Percentiles rank a stretch among this genome's conserved stretches.
These are phyloP conservation scores for Penicillium janthinellum DNA, from an alignment of 2,329 filamentous ascomycete genomes.

Conservation along the genomic window DNA sequence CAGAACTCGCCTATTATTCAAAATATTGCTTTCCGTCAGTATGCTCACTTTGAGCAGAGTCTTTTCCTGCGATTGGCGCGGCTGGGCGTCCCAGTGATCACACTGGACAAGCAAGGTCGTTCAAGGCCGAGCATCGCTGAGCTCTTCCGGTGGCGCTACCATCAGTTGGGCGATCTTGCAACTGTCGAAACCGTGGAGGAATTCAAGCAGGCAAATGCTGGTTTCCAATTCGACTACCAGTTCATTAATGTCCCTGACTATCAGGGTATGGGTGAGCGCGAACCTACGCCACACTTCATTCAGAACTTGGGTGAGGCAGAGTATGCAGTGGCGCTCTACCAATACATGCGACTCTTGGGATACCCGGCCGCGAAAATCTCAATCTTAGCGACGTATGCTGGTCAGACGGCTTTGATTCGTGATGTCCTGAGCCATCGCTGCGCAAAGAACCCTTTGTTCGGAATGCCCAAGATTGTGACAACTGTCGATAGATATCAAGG, in stretches of 20 bases:
- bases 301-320: constrained; percentile 97
- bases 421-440: constrained; percentile 86
- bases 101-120: constrained; percentile 89
- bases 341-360: constrained; percentile 95
- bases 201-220: constrained; percentile 81
- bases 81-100: constrained; percentile 86
- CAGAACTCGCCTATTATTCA: constrained; percentile 97
- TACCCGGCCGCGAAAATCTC: constrained; percentile 83
- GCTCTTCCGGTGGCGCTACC: constrained; percentile 93
- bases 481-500: constrained; percentile 99
- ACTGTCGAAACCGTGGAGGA: constrained; percentile 68
- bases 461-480: constrained; percentile 82
- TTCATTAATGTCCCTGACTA: constrained; percentile 96
- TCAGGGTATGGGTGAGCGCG: constrained; percentile 82
- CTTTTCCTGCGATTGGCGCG: constrained; percentile 89
- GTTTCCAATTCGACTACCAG: constrained; percentile 91
- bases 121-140: constrained; percentile 83
- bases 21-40: constrained; percentile 89
- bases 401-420: constrained; percentile 82
- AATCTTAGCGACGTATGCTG: constrained; percentile 91
- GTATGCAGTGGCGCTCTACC: constrained; percentile 91
- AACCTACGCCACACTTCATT: constrained; percentile 91
- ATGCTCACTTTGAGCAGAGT: constrained; percentile 93
- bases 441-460: constrained; percentile 79
- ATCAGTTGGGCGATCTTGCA: constrained; percentile 75